A percentile compares a stretch with the other conserved stretches of the same genome.
These are phyloP conservation scores for Closterium sp. DNA, from an alignment of 139 green algal genomes.

Conservation along the genomic window DNA sequence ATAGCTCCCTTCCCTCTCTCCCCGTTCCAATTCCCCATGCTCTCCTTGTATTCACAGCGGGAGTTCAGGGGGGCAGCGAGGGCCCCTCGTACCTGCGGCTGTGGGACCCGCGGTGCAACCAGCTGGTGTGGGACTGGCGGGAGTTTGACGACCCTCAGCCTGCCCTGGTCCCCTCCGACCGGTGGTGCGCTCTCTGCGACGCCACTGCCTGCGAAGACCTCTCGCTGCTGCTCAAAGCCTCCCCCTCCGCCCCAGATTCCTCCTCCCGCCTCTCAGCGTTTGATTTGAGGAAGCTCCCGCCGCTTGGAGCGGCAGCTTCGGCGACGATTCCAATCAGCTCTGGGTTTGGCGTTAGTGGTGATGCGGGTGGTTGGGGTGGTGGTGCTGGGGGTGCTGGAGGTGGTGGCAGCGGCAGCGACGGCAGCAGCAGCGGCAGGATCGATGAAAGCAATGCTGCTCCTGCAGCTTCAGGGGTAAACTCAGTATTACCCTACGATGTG, in stretches of 20 bases:
- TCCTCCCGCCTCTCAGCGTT: background rate
- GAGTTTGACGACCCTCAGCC: background rate
- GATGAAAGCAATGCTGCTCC: too few relatives aligned
- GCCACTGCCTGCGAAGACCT: background rate
- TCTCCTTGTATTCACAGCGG: background rate
- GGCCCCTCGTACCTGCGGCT: background rate
- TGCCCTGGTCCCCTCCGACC: background rate
- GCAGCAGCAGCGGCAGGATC: too few relatives aligned
- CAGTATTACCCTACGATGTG: too few relatives aligned
- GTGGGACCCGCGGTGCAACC: constrained; percentile 5
- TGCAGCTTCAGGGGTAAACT: too few relatives aligned
- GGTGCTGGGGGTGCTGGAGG: background rate
- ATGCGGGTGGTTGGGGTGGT: background rate
- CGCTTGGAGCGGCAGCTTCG: background rate
- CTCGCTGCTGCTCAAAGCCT: background rate
- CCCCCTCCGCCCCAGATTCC: background rate
- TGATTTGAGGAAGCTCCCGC: background rate
- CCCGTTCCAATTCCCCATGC: background rate
- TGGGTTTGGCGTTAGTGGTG: background rate
- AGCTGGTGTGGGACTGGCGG: constrained; percentile 15
- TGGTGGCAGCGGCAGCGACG: background rate
- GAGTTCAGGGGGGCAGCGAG: background rate
- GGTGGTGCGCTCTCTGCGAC: background rate
- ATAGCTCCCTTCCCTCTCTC: background rate
- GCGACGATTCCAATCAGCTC: background rate